These are phyloP conservation scores for Hymenoscyphus fraxineus DNA, from an alignment of 2,329 filamentous ascomycete genomes.

Conservation along the genomic window DNA sequence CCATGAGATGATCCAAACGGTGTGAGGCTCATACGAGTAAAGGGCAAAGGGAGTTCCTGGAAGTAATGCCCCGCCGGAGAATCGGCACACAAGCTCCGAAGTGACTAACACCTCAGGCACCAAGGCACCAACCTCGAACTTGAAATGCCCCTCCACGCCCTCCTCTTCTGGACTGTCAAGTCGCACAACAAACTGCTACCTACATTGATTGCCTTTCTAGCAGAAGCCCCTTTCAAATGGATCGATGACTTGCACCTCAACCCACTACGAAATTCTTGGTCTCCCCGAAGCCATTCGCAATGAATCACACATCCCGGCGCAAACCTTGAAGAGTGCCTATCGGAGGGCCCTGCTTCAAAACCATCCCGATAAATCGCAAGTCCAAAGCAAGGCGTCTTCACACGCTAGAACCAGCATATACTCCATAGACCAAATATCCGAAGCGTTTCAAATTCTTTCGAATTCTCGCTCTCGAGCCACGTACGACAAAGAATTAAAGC, in stretches of 20 bases:
- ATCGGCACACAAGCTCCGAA: not conserved
- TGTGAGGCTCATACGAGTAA: not conserved
- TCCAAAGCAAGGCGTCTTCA: conserved; percentile 11
- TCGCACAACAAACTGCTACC: not conserved
- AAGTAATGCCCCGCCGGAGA: not conserved
- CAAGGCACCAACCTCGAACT: not conserved
- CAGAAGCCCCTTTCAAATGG: conserved; percentile 17
- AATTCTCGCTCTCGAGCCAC: conserved; percentile 44
- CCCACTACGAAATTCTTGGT: conserved; percentile 59
- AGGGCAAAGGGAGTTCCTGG: not conserved
- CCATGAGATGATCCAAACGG: no score
- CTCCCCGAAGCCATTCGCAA: conserved; percentile 49
- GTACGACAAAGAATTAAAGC: conserved; percentile 51
- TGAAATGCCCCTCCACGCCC: not conserved
- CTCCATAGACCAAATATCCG: conserved; percentile 61
- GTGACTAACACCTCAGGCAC: not conserved
- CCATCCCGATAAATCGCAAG: conserved; percentile 49
- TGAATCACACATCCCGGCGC: conserved; percentile 41
- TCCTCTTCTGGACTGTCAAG: not conserved
- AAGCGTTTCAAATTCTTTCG: conserved; percentile 55
- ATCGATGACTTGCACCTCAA: conserved; percentile 37
- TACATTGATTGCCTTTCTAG: not conserved
- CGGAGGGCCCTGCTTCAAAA: conserved; percentile 60
- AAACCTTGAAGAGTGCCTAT: conserved; percentile 60
- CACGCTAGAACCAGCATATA: conserved; percentile 32